Base-by-base conservation (phyloP, 2,329 filamentous ascomycete species). In the Colletotrichum brevisporum region DNA sequence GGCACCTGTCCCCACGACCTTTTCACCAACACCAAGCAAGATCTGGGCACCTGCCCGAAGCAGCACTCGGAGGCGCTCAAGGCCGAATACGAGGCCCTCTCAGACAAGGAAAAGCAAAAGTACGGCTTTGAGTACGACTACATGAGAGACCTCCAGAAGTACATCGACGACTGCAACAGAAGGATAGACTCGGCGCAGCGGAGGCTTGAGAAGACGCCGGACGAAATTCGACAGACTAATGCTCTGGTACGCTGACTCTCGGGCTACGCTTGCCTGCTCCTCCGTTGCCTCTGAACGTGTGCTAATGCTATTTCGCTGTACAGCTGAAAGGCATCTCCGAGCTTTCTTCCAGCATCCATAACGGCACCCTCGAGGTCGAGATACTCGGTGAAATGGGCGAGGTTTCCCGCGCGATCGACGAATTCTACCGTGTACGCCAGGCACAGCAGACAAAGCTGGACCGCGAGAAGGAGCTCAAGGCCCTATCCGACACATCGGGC, bases 11-110 rank as follows among this genome's bases (percentile, higher is more conserved):
- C 70, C 43, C 71, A 71, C 85, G 96, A 99, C 79, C 94, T 99
- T 77, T 99, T 99, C 88, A 99, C 95, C 73, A 99, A 99, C 83
- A 99, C 96, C 53, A 98, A 98, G 84, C 95, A 98, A 86, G 96
- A 99, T 79, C 89, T 98, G 41, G 96, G 96, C 2, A 89, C 90
- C 0, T 99, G 96, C 78, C 89, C 93, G 57, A 96, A 95, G 79
- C 88, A 95, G 27, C 96, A 99, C 83, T 93, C 90, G 56, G 95
- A 98, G 79, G 90, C 90, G 13, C 87, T 98, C 73, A 98, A 97
- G 82, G 85, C 91, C 55, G 95, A 99, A 79, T 99, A 96, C 80
- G 92, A 97, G 74, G 86, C 84, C 1, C 89, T 96, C 0, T 84
- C 92, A 4, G 85, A 91, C 2, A 82, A 89, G 36, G 92, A 95